Evolutionary conservation across 352 stramenopile genomes (phyloP), one percentile per base, ranked within the genome.

Genomic region (Elongisporangium undulatum): DNA sequence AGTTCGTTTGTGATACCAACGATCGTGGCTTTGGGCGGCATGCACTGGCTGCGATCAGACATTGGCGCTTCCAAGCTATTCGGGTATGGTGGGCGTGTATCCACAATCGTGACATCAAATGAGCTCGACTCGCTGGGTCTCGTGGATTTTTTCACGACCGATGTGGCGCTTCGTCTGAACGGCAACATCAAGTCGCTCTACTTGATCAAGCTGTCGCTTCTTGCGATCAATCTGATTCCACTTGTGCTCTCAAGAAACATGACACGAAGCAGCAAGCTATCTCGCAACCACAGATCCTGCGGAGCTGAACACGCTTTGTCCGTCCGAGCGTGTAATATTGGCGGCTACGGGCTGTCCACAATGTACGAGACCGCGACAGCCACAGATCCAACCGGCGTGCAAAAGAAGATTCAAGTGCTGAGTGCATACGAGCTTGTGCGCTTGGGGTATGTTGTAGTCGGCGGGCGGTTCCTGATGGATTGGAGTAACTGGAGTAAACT

Each of bases 1-100:
- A 69, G 82, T 26, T 55, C 54, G 49, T 50, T 74, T 5, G 77
- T 82, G 50, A 61, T 64, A 1, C 77, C 74, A 5, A 75, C 70
- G 12, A 41, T 87, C 16, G n/a, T 64, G 16, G n/a, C 76, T n/a
- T 59, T 81, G 17, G 72, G 65, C 7, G 16, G 72, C 20, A 19
- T 78, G 21, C 77, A 86, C 58, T 61, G 53, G 16, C 57, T 62
- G 12, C 69, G 74, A 0, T 17, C 59, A 1, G 12, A 57, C 20
- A 38, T 82, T 1, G 71, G 63, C 10, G 48, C n/a, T 9, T 52
- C 48, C 3, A 34, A 34, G 7, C 24, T 34, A 34, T 34, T 34
- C 7, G 24, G 24, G 24, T 34, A 34, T 7, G 64, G 74, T 60
- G 71, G 72, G 13, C 64, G 71, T 22, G 58, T 82, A 10, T 58